Conservation (phyloP, 192 early-diverging fungal species). For the Linnemannia exigua region DNA sequence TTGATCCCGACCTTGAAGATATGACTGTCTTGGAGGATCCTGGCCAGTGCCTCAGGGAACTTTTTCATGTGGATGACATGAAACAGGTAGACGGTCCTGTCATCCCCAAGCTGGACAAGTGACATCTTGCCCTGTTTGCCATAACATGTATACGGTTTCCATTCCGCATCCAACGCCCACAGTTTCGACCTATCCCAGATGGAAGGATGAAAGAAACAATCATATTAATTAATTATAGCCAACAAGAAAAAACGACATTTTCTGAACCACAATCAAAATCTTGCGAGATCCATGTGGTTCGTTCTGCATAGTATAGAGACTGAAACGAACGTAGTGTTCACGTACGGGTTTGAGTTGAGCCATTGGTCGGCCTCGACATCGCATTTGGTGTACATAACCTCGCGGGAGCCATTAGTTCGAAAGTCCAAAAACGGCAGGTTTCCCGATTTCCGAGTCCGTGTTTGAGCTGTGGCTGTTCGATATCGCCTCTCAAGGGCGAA, state of each 20-base stretch:
- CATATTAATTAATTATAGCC: background rate
- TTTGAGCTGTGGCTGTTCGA: background rate
- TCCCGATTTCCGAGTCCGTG: background rate
- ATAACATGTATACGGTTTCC: slow-evolving; percentile 22
- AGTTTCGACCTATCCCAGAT: slow-evolving; percentile 20
- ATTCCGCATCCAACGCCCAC: slow-evolving; percentile 50
- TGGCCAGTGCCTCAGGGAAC: slow-evolving; percentile 29
- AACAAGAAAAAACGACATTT: background rate
- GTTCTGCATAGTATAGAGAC: background rate
- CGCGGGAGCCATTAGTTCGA: slow-evolving; percentile 35
- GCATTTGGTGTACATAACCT: slow-evolving; percentile 40
- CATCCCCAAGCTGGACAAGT: slow-evolving; percentile 47
- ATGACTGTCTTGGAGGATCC: slow-evolving; percentile 28
- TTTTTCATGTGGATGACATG: slow-evolving; percentile 47
- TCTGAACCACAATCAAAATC: too few relatives aligned
- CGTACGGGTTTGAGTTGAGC: slow-evolving; percentile 32
- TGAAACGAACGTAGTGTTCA: background rate
- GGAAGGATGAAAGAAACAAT: background rate
- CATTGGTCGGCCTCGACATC: slow-evolving; percentile 39
- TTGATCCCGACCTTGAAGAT: slow-evolving; percentile 52
- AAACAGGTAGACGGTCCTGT: slow-evolving; percentile 39
- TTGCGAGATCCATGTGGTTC: background rate
- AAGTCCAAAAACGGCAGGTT: slow-evolving; percentile 34
- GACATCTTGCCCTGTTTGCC: slow-evolving; percentile 27
- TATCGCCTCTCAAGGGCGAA: background rate